Percentiles rank a stretch among this genome's conserved stretches.
These are phyloP conservation scores for Leucocoprinus birnbaumii DNA, from an alignment of 768 basidiomycete species.

Conservation along the genomic window DNA sequence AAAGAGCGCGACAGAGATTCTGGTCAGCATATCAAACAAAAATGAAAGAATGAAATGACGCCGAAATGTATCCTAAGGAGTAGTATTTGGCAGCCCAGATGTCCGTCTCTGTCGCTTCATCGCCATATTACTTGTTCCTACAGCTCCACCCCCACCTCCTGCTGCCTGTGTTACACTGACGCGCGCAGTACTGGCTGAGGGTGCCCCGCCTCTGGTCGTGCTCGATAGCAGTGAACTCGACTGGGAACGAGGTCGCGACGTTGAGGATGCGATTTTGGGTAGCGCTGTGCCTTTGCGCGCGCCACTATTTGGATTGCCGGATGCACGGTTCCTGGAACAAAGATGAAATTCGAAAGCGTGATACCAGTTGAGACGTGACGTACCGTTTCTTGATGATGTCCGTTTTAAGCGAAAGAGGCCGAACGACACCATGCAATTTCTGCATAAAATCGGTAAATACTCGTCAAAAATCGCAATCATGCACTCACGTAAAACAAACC, in stretches of 20 bases:
- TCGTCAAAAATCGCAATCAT: slow-evolving; percentile 5
- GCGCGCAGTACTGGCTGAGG: slow-evolving; percentile 25
- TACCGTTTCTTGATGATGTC: slow-evolving; percentile 97
- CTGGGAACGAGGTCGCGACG: slow-evolving; percentile 71
- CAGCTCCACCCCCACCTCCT: slow-evolving; percentile 26
- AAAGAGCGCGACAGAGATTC: slow-evolving; percentile 7
- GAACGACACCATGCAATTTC: slow-evolving; percentile 95
- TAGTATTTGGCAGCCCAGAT: slow-evolving; percentile 44
- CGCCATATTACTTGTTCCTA: slow-evolving; percentile 32
- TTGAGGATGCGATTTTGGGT: slow-evolving; percentile 76
- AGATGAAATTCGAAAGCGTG: slow-evolving; percentile 4
- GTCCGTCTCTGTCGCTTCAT: slow-evolving; percentile 84
- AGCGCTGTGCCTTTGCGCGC: slow-evolving; percentile 64
- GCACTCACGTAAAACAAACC: slow-evolving; percentile 86
- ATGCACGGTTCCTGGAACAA: slow-evolving; percentile 70
- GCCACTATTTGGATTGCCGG: slow-evolving; percentile 63
- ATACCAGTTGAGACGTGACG: slow-evolving; percentile 9
- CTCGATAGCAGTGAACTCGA: slow-evolving; percentile 55
- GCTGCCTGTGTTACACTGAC: slow-evolving; percentile 21
- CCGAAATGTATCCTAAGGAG: slow-evolving; percentile 10
- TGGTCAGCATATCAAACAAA: slow-evolving; percentile 13
- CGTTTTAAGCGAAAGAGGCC: slow-evolving; percentile 93
- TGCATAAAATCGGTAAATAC: slow-evolving; percentile 25
- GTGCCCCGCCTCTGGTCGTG: slow-evolving; percentile 36
- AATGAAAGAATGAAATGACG: slow-evolving; percentile 15